A percentile compares a stretch with the other conserved stretches of the same genome.
These are phyloP conservation scores for Tilletia walkeri DNA, from an alignment of 1,284 basidiomycete species.

Conservation along the genomic window DNA sequence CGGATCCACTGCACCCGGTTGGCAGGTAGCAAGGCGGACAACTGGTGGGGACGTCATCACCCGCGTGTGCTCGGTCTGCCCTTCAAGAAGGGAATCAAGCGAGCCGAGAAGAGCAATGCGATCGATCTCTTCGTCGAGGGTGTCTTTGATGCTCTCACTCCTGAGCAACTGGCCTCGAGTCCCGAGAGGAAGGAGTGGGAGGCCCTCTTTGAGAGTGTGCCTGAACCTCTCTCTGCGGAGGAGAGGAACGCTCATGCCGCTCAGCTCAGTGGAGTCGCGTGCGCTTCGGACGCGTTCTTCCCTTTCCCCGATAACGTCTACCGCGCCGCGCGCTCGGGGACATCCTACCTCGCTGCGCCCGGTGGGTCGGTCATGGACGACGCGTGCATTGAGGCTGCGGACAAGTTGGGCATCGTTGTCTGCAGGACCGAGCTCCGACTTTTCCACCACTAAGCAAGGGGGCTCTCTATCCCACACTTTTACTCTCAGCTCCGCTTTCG, in stretches of 20 bases:
- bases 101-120: slow-evolving; percentile 95
- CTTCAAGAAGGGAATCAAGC: slow-evolving; percentile 96
- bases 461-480: background rate
- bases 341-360: slow-evolving; percentile 87
- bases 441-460: slow-evolving; percentile 49
- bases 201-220: slow-evolving; percentile 74
- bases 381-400: slow-evolving; percentile 49
- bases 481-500: too few relatives aligned
- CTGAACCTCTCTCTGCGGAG: slow-evolving; percentile 67
- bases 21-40: slow-evolving; percentile 95
- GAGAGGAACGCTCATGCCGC: slow-evolving; percentile 63
- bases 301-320: slow-evolving; percentile 99
- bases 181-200: slow-evolving; percentile 88
- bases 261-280: slow-evolving; percentile 70
- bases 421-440: slow-evolving; percentile 52
- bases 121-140: slow-evolving; percentile 95
- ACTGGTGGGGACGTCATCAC: slow-evolving; percentile 98
- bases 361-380: slow-evolving; percentile 95
- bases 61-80: slow-evolving; percentile 83
- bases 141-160: slow-evolving; percentile 70
- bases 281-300: slow-evolving; percentile 98
- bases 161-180: slow-evolving; percentile 43
- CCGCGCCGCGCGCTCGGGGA: slow-evolving; percentile 84
- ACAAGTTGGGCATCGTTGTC: slow-evolving; percentile 52
- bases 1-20: slow-evolving; percentile 99